Conservation (phyloP, 2,329 filamentous ascomycete species). For the Colletotrichum tropicale region DNA sequence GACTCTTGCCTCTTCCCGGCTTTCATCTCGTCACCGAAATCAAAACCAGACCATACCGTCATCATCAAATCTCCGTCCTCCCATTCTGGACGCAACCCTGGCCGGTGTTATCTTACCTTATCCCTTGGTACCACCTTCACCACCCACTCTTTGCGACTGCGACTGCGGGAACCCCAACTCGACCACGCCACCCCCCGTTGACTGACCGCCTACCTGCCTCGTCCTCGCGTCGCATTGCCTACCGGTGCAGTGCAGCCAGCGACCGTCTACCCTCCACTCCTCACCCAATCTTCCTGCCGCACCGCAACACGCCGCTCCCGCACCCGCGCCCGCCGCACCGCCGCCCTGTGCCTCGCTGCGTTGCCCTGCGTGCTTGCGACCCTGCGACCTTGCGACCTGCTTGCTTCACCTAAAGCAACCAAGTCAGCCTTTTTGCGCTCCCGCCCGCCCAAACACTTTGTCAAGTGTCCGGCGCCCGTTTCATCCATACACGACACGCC, state of each 20-base stretch:
- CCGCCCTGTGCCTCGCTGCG: background rate
- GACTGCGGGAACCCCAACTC: background rate
- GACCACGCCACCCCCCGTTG: background rate
- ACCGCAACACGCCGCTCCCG: background rate
- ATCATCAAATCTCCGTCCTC: background rate
- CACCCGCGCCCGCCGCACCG: background rate
- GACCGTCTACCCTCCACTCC: background rate
- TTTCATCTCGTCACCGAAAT: background rate
- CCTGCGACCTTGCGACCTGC: background rate
- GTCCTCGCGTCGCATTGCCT: background rate
- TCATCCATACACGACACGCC: constrained; percentile 10
- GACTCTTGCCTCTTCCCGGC: background rate
- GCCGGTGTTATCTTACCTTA: background rate
- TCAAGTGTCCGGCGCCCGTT: constrained; percentile 9
- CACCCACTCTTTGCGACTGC: background rate
- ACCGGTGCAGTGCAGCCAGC: background rate
- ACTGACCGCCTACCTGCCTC: background rate
- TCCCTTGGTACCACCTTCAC: background rate
- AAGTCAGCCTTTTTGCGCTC: background rate
- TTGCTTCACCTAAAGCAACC: background rate
- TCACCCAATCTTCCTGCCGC: background rate
- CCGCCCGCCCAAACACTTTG: background rate
- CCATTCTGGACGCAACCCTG: background rate
- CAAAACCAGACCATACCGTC: background rate
- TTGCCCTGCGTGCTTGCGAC: background rate